phyloP scores from a whole-genome alignment of 129 eudicot species.

The Flaveria brownii region DNA sequence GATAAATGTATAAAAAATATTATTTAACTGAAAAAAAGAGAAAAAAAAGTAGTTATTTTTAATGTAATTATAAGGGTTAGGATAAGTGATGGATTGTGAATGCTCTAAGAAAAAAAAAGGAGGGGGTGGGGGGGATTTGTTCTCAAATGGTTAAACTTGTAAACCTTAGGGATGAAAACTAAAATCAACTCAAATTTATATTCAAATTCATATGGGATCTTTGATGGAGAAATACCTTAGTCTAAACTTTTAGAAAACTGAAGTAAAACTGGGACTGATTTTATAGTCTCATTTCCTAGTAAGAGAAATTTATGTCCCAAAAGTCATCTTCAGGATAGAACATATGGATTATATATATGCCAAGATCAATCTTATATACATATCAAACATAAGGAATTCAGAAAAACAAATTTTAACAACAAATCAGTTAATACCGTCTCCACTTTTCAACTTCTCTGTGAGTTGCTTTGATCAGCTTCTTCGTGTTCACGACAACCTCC shows the following conservation, averaged over 20 bases:
- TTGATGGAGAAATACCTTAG: not conserved
- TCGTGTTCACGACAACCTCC: slow-evolving; percentile 73
- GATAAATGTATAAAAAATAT: too few species aligned
- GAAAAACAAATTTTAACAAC: not conserved
- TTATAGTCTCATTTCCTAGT: not conserved
- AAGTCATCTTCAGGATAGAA: not conserved
- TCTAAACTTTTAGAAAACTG: not conserved
- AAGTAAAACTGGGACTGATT: not conserved
- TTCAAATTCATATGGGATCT: too few species aligned
- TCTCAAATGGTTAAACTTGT: too few species aligned
- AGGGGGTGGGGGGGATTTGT: too few species aligned
- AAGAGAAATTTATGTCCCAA: not conserved
- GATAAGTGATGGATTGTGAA: too few species aligned
- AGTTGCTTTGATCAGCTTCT: slow-evolving; percentile 71
- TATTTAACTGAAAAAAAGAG: too few species aligned
- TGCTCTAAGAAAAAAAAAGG: too few species aligned
- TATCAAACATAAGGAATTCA: slow-evolving; percentile 8
- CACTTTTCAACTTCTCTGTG: slow-evolving; percentile 82
- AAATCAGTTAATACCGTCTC: slow-evolving; percentile 47
- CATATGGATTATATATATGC: not conserved
- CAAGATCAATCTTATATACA: slow-evolving; percentile 32
- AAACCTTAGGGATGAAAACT: too few species aligned
- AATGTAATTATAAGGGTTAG: too few species aligned
- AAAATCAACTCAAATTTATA: too few species aligned
- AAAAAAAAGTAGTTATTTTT: too few species aligned